Evolutionary conservation across 2,329 filamentous ascomycete genomes (phyloP).

Genomic region (Cytospora chrysosperma): DNA sequence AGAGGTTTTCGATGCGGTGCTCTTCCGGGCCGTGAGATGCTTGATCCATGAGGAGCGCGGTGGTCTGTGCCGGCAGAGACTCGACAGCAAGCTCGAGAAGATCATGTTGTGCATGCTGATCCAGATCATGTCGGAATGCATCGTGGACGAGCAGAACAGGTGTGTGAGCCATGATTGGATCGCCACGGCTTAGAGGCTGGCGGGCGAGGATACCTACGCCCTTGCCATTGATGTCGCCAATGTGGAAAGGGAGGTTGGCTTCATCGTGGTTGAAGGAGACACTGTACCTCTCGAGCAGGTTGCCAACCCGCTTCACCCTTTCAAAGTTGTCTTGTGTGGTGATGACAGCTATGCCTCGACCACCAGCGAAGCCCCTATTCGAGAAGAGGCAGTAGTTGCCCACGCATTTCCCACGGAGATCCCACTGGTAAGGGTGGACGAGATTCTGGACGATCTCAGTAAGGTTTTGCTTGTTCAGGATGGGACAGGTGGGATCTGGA

Average conservation of each 20-base stretch:
- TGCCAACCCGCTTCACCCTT: slow-evolving; percentile 7
- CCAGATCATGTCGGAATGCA: slow-evolving; percentile 22
- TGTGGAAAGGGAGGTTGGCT: slow-evolving; percentile 31
- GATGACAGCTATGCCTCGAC: slow-evolving; percentile 27
- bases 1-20: slow-evolving; percentile 29
- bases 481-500: slow-evolving; percentile 19
- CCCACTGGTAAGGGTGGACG: slow-evolving; percentile 32
- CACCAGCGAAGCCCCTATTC: slow-evolving; percentile 23
- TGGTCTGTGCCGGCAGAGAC: slow-evolving; percentile 1
- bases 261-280: slow-evolving; percentile 32
- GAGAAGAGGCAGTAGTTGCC: slow-evolving; percentile 27
- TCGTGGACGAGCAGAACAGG: slow-evolving; percentile 35
- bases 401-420: slow-evolving; percentile 25
- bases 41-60: slow-evolving; percentile 11
- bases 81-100: slow-evolving; percentile 18
- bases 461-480: slow-evolving; percentile 36
- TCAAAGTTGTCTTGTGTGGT: slow-evolving; percentile 22
- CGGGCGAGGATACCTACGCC: slow-evolving; percentile 38
- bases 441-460: slow-evolving; percentile 40
- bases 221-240: slow-evolving; percentile 34
- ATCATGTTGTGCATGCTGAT: slow-evolving; percentile 24
- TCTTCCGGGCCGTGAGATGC: slow-evolving; percentile 35
- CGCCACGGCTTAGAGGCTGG: slow-evolving; percentile 35
- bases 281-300: slow-evolving; percentile 19
- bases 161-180: slow-evolving; percentile 35